These are phyloP conservation scores for Aphanomyces euteiches DNA, from an alignment of 352 stramenopile genomes.

Conservation along the genomic window DNA sequence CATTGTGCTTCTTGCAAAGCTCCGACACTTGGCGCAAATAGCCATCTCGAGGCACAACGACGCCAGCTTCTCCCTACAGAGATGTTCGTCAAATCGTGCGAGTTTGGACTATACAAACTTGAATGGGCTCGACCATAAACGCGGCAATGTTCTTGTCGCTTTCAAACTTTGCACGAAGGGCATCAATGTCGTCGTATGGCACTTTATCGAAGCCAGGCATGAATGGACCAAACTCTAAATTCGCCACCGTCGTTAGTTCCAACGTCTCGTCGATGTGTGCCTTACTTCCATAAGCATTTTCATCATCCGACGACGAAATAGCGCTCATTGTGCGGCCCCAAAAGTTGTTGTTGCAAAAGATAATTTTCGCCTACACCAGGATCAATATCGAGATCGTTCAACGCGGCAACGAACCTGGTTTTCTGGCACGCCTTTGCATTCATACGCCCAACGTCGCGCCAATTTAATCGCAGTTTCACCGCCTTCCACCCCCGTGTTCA, in stretches of 20 bases:
- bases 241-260: too few species aligned
- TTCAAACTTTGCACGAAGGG: constrained; percentile 77
- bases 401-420: constrained; percentile 57
- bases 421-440: constrained; percentile 93
- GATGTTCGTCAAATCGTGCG: background rate
- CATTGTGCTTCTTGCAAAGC: constrained; percentile 96
- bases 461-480: constrained; percentile 98
- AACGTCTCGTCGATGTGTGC: too few species aligned
- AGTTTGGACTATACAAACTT: constrained; percentile 45
- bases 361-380: constrained; percentile 61
- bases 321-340: constrained; percentile 98
- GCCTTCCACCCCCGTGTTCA: constrained; percentile 99
- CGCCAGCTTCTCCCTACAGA: constrained; percentile 90
- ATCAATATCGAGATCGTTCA: background rate
- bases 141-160: constrained; percentile 91
- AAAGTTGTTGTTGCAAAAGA: constrained; percentile 99
- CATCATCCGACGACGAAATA: constrained; percentile 93
- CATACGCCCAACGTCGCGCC: constrained; percentile 95
- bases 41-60: constrained; percentile 95
- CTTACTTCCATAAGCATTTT: constrained; percentile 59
- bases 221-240: constrained; percentile 91
- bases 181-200: constrained; percentile 92
- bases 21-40: constrained; percentile 90
- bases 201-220: constrained; percentile 95
- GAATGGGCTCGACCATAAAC: constrained; percentile 99